Conservation (phyloP, 1,139 yeast species). For the Debaryomyces psychrophilus region DNA sequence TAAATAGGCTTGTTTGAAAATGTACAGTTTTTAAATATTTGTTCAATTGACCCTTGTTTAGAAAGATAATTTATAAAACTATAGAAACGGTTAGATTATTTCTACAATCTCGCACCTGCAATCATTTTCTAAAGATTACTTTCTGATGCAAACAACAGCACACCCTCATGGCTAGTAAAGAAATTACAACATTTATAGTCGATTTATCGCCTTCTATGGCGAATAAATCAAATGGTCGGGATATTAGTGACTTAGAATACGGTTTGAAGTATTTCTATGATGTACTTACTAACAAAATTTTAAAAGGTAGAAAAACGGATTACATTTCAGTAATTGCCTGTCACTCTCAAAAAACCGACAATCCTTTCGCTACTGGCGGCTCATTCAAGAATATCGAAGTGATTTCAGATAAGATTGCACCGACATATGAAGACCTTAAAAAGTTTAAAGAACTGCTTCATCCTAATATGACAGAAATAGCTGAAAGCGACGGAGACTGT, state of each 20-base stretch:
- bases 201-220: conserved; percentile 55
- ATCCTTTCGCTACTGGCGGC: conserved; percentile 24
- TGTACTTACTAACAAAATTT: conserved; percentile 43
- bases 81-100: neutral
- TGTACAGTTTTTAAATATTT: neutral
- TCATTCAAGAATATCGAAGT: conserved; percentile 32
- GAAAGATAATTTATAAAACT: neutral
- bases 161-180: conserved; percentile 39
- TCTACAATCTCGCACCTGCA: neutral
- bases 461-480: conserved; percentile 11
- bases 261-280: conserved; percentile 47
- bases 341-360: conserved; percentile 34
- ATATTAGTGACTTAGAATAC: conserved; percentile 35
- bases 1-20: neutral
- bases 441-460: conserved; percentile 15
- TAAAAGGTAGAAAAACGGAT: conserved; percentile 61
- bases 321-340: conserved; percentile 49
- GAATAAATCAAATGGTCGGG: conserved; percentile 21
- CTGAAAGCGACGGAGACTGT: conserved; percentile 26
- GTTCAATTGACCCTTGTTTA: conserved; percentile 2
- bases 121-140: neutral
- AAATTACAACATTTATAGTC: conserved; percentile 55
- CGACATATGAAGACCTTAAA: conserved; percentile 27
- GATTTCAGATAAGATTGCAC: conserved; percentile 26
- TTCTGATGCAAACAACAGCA: neutral